Percentiles rank a stretch among this genome's conserved stretches.
These are phyloP conservation scores for Coemansia sp. DNA, from an alignment of 371 early-diverging fungal genomes.

Conservation along the genomic window DNA sequence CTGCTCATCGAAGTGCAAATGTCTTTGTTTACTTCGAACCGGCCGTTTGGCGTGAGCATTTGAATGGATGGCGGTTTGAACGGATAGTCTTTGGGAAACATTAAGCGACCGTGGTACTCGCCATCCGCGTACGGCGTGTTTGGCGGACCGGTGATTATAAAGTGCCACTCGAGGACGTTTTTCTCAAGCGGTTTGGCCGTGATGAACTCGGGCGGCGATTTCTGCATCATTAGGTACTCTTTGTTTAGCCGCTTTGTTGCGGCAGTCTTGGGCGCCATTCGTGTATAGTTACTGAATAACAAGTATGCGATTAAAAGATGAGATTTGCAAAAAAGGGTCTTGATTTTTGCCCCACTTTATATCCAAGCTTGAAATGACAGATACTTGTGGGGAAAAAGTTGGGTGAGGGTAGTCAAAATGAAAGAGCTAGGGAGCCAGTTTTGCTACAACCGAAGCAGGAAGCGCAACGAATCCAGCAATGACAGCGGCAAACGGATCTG, in stretches of 20 bases:
- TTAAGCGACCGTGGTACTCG: constrained; percentile 75
- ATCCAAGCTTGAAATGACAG: no score
- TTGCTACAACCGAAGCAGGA: constrained; percentile 10
- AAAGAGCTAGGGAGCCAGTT: constrained; percentile 7
- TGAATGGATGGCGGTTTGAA: constrained; percentile 90
- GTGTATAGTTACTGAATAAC: background rate
- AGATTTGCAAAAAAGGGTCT: background rate
- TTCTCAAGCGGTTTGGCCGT: constrained; percentile 76
- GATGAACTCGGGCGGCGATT: constrained; percentile 69
- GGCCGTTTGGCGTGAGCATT: constrained; percentile 85
- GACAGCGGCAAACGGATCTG: background rate
- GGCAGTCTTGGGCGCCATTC: constrained; percentile 88
- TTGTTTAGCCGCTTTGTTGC: constrained; percentile 79
- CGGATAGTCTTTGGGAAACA: constrained; percentile 87
- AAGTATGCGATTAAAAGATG: background rate
- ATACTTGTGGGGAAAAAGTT: constrained; percentile 13
- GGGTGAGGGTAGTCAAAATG: background rate
- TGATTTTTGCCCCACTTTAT: no score
- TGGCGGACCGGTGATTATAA: constrained; percentile 85
- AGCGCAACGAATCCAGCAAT: constrained; percentile 22
- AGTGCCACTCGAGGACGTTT: constrained; percentile 90
- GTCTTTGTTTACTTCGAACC: constrained; percentile 87
- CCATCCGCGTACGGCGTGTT: constrained; percentile 87
- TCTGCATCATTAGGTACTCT: constrained; percentile 80
- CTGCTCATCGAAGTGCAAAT: constrained; percentile 91